These are phyloP conservation scores for Coprinopsis cinerea DNA, from an alignment of 768 basidiomycete species.

Conservation along the genomic window DNA sequence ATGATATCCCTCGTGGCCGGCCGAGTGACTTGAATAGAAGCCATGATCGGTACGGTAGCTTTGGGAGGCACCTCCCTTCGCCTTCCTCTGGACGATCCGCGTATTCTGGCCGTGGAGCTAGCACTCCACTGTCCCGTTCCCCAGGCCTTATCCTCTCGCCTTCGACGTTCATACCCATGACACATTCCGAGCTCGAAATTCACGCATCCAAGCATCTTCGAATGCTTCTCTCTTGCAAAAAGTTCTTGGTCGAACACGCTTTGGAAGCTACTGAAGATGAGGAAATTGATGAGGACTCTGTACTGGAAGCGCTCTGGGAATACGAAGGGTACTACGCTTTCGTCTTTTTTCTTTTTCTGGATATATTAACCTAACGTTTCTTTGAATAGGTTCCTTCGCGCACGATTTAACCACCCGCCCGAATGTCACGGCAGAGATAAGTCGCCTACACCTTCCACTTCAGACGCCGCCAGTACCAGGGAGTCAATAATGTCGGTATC, in stretches of 20 bases:
- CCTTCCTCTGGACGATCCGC: slow-evolving; percentile 2
- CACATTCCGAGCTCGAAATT: slow-evolving; percentile 57
- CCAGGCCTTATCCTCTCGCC: slow-evolving; percentile 58
- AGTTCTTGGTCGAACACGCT: slow-evolving; percentile 32
- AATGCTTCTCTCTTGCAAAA: slow-evolving; percentile 36
- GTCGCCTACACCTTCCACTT: slow-evolving; percentile 14
- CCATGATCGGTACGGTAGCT: slow-evolving; percentile 9
- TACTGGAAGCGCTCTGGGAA: slow-evolving; percentile 39
- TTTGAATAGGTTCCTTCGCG: slow-evolving; percentile 53
- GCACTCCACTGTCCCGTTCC: slow-evolving; percentile 21
- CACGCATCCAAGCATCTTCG: slow-evolving; percentile 57
- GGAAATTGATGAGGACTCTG: slow-evolving; percentile 32
- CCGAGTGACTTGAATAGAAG: slow-evolving; percentile 5
- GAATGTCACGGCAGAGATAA: slow-evolving; percentile 12
- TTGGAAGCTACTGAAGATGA: slow-evolving; percentile 26
- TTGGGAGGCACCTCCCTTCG: slow-evolving; percentile 1
- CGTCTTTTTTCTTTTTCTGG: slow-evolving; percentile 4
- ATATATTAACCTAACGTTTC: slow-evolving; percentile 1
- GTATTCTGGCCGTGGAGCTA: background rate
- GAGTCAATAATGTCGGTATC: slow-evolving; percentile 22
- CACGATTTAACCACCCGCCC: slow-evolving; percentile 52
- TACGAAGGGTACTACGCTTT: slow-evolving; percentile 43
- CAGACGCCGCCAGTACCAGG: slow-evolving; percentile 17
- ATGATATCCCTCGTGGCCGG: slow-evolving; percentile 4
- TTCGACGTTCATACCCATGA: slow-evolving; percentile 50